These are phyloP conservation scores for Smallanthus sonchifolius DNA, from an alignment of 129 eudicot genomes.

Conservation along the genomic window DNA sequence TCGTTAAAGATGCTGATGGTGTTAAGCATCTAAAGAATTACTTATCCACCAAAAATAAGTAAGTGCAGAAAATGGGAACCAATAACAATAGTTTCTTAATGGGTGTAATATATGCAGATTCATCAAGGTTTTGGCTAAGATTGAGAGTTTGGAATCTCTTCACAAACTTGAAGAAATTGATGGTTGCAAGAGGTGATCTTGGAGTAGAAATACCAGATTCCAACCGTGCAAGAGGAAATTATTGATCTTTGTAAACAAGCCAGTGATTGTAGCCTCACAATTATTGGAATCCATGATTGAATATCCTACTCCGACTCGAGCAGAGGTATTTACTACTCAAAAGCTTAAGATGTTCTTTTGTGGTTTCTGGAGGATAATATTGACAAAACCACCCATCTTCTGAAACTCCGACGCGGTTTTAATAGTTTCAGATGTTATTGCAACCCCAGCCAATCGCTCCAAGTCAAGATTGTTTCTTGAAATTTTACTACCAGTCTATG, in stretches of 20 bases:
- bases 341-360: too few species aligned
- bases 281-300: conserved; percentile 74
- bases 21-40: conserved; percentile 53
- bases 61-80: conserved; percentile 1
- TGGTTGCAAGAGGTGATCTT: conserved; percentile 82
- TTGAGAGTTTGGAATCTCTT: conserved; percentile 60
- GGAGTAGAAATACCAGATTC: conserved; percentile 83
- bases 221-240: conserved; percentile 55
- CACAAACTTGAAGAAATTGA: conserved; percentile 39
- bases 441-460: conserved; percentile 56
- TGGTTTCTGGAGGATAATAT: conserved; percentile 60
- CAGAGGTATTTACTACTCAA: conserved; percentile 39
- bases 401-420: conserved; percentile 55
- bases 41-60: conserved; percentile 52
- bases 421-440: conserved; percentile 57
- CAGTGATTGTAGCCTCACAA: conserved; percentile 73
- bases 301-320: conserved; percentile 77
- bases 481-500: neutral
- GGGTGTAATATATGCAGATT: conserved; percentile 26
- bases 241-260: conserved; percentile 55
- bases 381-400: conserved; percentile 29
- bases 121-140: conserved; percentile 62
- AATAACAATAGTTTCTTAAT: neutral
- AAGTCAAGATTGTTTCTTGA: conserved; percentile 52
- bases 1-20: conserved; percentile 52